Evolutionary conservation across 192 early-diverging fungal species (phyloP), one percentile per base, ranked within the genome.

Genomic region (Linnemannia schmuckeri): DNA sequence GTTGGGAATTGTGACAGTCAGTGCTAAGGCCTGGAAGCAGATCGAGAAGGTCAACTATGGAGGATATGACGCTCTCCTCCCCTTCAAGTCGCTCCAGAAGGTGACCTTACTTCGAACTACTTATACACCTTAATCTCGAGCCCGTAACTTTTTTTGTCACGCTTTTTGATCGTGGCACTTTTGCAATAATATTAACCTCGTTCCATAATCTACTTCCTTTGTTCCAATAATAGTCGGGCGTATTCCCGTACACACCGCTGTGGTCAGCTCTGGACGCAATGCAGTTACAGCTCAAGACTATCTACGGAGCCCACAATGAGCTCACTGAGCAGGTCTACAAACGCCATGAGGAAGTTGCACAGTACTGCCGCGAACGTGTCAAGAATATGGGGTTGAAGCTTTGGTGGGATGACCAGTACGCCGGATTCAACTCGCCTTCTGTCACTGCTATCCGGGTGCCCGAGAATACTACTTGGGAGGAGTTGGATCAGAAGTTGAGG

Each of bases 191-290:
- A 8, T 77, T 63, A 6, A 54, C 17, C 42, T 0, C 9, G 0
- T 12, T 12, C 9, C 42, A 46, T 13, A 46, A 46, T 46, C 12
- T 15, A 46, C 10, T 46, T 46, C 44, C 13, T 3, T 15, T 46
- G 44, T 61, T 61, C 9, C 4, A 70, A 35, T 38, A 6, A 38
- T 73, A 80, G 79, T 47, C 55, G 20, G 69, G 68, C 7, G 55
- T 40, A 1, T 75, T 86, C 54, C 84, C 80, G 30, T 87, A 87
- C 24, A 87, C 85, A 35, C 85, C 85, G 10, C 57, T 87, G 5
- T 87, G 85, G 85, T 87, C 85, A 17, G 85, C 79, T 7, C 15
- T 87, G 52, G 85, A 87, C 66, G 85, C 79, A 18, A n/a, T 81
- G 75, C 75, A 87, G n/a, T 12, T 75, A 0, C 85, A 81, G 8